These are phyloP conservation scores for Blastobotrys terrestris DNA, from an alignment of 805 yeast genomes.

Conservation along the genomic window DNA sequence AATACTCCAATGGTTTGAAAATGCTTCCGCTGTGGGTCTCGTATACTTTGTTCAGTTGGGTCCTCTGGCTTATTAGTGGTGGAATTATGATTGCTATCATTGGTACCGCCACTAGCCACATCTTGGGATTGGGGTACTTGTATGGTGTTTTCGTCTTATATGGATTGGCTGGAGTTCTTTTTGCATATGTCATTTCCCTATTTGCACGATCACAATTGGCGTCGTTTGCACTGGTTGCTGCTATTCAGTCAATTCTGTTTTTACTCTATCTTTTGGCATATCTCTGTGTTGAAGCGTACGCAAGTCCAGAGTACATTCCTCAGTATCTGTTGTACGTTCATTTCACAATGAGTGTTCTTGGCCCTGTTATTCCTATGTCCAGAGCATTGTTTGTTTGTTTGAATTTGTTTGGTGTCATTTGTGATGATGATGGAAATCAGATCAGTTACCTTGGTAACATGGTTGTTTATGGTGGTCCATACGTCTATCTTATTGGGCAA, in stretches of 20 bases:
- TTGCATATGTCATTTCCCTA: conserved; percentile 29
- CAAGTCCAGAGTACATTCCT: conserved; percentile 24
- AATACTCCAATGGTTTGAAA: conserved; percentile 34
- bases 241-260: conserved; percentile 29
- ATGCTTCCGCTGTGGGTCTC: conserved; percentile 32
- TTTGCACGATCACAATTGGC: conserved; percentile 33
- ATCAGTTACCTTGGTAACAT: conserved; percentile 28
- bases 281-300: conserved; percentile 28
- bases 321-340: conserved; percentile 22
- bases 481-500: conserved; percentile 29
- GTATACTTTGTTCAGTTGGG: conserved; percentile 25
- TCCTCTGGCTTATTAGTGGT: conserved; percentile 21
- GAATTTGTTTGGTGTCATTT: conserved; percentile 30
- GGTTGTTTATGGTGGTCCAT: conserved; percentile 31
- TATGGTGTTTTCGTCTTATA: conserved; percentile 29
- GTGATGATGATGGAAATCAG: conserved; percentile 20
- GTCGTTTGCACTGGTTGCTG: conserved; percentile 33
- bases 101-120: conserved; percentile 20
- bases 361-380: conserved; percentile 27
- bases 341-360: conserved; percentile 26
- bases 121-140: conserved; percentile 28
- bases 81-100: conserved; percentile 26
- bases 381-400: conserved; percentile 28
- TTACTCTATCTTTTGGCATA: conserved; percentile 30
- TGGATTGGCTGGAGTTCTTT: conserved; percentile 26